A percentile compares a stretch with the other conserved stretches of the same genome.
Evolutionary conservation across 1,284 basidiomycete species (phyloP).

Genomic region (Fomitopsis schrenkii): DNA sequence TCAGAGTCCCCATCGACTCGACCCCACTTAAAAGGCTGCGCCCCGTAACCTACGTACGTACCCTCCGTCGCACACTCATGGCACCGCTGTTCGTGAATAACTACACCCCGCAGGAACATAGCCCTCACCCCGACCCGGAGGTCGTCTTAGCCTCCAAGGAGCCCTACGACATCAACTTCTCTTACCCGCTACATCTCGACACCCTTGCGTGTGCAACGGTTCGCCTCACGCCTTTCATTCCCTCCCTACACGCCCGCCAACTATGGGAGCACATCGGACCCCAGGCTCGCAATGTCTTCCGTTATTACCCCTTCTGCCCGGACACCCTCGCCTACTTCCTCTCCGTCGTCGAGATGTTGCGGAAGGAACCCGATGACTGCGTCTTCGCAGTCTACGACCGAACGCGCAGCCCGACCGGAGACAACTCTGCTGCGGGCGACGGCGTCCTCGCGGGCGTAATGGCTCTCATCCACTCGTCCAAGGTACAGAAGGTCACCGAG

Average conservation of each 20-base stretch:
- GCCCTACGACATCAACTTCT: neutral
- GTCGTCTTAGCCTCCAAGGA: neutral
- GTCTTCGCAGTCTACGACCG: conserved; percentile 49
- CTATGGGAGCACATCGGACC: neutral
- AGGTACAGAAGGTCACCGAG: conserved; percentile 38
- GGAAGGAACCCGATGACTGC: conserved; percentile 24
- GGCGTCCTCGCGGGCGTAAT: conserved; percentile 38
- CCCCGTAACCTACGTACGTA: too few species aligned
- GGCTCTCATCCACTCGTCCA: conserved; percentile 35
- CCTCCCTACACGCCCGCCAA: neutral
- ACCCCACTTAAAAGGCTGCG: too few species aligned
- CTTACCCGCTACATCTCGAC: neutral
- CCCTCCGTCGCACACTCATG: neutral
- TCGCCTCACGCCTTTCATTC: neutral
- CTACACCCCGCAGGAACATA: neutral
- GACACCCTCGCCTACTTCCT: conserved; percentile 10
- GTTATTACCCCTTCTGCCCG: conserved; percentile 10
- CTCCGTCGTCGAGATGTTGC: conserved; percentile 32
- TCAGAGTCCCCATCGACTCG: too few species aligned
- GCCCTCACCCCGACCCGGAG: neutral
- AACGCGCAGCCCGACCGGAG: conserved; percentile 16
- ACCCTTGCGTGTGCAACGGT: neutral
- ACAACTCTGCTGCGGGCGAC: conserved; percentile 4
- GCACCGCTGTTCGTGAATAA: neutral
- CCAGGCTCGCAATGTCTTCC: neutral